Percentiles rank a stretch among this genome's conserved stretches.
Evolutionary conservation across 331 rosid genomes (phyloP).

Genomic region (Dryas integrifolia): DNA sequence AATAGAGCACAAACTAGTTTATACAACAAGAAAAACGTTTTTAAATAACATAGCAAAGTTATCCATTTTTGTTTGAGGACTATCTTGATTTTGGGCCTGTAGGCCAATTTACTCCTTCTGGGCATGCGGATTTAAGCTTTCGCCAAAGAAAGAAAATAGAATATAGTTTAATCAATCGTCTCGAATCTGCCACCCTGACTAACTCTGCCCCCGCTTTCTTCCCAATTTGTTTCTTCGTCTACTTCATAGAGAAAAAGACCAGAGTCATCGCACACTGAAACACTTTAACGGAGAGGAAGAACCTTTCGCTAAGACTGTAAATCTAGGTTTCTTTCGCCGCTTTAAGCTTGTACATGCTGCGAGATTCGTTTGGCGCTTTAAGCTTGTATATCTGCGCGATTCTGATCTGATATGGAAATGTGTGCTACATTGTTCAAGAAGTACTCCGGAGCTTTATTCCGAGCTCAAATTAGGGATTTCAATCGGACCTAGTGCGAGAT

Average conservation of each 20-base stretch:
- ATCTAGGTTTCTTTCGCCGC: not conserved
- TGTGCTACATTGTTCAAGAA: not conserved
- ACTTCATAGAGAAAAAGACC: not conserved
- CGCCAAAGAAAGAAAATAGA: too few relatives aligned
- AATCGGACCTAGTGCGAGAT: conserved; percentile 28
- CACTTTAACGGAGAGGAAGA: not conserved
- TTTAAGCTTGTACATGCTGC: too few relatives aligned
- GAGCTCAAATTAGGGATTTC: conserved; percentile 27
- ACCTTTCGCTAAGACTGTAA: not conserved
- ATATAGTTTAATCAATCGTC: not conserved
- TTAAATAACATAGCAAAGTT: too few relatives aligned
- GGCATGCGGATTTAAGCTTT: too few relatives aligned
- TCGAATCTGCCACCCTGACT: not conserved
- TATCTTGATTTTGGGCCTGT: too few relatives aligned
- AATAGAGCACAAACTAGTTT: too few relatives aligned
- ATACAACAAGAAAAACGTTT: too few relatives aligned
- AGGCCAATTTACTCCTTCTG: too few relatives aligned
- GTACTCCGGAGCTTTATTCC: not conserved
- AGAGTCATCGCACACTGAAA: too few relatives aligned
- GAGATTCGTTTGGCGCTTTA: not conserved
- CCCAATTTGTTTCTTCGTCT: conserved; percentile 4
- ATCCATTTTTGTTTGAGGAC: too few relatives aligned
- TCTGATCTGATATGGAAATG: not conserved
- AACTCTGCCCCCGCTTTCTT: not conserved
- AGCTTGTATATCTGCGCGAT: not conserved